Evolutionary conservation across 768 basidiomycete species (phyloP).

Genomic region (Boletus rubroflammeus): DNA sequence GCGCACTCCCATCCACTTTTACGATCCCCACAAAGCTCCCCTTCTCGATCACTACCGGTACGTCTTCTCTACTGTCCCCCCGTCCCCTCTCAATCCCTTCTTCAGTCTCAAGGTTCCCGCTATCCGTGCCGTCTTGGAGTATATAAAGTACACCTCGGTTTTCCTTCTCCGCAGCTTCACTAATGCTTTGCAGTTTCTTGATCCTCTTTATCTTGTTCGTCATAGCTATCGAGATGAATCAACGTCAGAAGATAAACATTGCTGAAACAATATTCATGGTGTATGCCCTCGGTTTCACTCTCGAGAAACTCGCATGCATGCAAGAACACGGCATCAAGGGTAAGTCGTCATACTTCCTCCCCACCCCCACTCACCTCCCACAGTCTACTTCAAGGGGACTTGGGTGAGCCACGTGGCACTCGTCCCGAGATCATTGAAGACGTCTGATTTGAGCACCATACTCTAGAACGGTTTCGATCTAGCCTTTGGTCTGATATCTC

Average conservation of each 20-base stretch:
- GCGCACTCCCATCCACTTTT: slow-evolving; percentile 85
- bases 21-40: slow-evolving; percentile 91
- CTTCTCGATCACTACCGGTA: slow-evolving; percentile 94
- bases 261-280: slow-evolving; percentile 76
- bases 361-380: slow-evolving; percentile 4
- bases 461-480: slow-evolving; percentile 87
- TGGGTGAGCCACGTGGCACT: slow-evolving; percentile 50
- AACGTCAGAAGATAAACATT: slow-evolving; percentile 56
- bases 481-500: slow-evolving; percentile 62
- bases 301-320: slow-evolving; percentile 93
- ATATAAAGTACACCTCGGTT: slow-evolving; percentile 57
- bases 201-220: slow-evolving; percentile 77
- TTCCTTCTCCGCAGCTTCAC: neutral
- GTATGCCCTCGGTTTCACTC: slow-evolving; percentile 75
- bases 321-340: slow-evolving; percentile 94
- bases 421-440: slow-evolving; percentile 6
- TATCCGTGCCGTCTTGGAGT: slow-evolving; percentile 87
- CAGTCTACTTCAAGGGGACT: slow-evolving; percentile 82
- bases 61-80: slow-evolving; percentile 12
- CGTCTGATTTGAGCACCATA: slow-evolving; percentile 9
- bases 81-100: neutral
- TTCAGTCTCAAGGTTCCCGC: slow-evolving; percentile 86
- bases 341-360: slow-evolving; percentile 22
- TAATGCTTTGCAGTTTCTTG: slow-evolving; percentile 50
- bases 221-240: slow-evolving; percentile 71